Evolutionary conservation across 768 basidiomycete species (phyloP).

Genomic region (Sarcodon sp.): DNA sequence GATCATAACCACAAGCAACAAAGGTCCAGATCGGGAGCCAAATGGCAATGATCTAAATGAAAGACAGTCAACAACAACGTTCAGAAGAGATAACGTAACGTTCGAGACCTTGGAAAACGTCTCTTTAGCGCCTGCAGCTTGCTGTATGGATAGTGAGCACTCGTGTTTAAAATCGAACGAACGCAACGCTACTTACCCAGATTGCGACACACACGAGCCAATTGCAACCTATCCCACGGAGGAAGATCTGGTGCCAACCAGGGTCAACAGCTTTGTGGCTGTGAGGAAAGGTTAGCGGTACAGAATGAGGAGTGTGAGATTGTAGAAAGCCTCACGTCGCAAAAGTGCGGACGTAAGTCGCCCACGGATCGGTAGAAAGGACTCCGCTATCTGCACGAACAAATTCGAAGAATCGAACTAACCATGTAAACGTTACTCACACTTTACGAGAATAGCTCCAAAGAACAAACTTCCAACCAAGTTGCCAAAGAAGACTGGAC

Average conservation of each 20-base stretch:
- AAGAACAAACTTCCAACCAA: slow-evolving; percentile 61
- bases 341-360: slow-evolving; percentile 35
- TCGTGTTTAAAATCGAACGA: background rate
- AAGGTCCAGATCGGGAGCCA: slow-evolving; percentile 76
- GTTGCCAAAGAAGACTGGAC: slow-evolving; percentile 54
- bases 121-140: slow-evolving; percentile 55
- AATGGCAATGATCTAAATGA: slow-evolving; percentile 35
- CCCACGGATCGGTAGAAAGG: slow-evolving; percentile 45
- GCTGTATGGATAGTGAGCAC: slow-evolving; percentile 25
- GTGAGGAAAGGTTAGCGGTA: background rate
- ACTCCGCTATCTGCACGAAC: slow-evolving; percentile 39
- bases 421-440: slow-evolving; percentile 22
- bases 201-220: slow-evolving; percentile 66
- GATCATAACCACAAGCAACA: slow-evolving; percentile 59
- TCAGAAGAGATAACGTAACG: background rate
- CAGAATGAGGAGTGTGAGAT: background rate
- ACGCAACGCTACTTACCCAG: slow-evolving; percentile 42
- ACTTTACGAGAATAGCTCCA: slow-evolving; percentile 48
- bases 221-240: slow-evolving; percentile 66
- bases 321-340: slow-evolving; percentile 34
- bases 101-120: slow-evolving; percentile 48
- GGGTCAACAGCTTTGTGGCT: slow-evolving; percentile 56
- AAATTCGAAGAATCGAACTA: background rate
- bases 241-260: slow-evolving; percentile 59
- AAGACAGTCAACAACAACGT: background rate